phyloP scores from a whole-genome alignment of 371 early-diverging fungal species.

The Mucor lusitanicus region DNA sequence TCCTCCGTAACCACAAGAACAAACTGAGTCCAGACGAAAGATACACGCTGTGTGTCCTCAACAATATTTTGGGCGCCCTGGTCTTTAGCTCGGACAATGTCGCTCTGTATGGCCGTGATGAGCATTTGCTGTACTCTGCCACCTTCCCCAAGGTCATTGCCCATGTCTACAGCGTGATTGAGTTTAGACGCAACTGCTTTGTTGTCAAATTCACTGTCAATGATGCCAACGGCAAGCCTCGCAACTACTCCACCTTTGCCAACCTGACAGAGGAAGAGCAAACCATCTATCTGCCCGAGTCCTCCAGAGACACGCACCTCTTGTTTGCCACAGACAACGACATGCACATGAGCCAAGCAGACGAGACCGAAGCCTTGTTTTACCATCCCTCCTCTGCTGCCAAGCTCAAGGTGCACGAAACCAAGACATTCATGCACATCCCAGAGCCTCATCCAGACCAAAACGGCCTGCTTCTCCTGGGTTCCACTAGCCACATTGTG shows the following conservation, averaged over 20 bases:
- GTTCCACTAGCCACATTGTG: constrained; percentile 47
- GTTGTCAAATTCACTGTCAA: constrained; percentile 36
- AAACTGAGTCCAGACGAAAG: constrained; percentile 50
- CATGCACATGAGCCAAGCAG: constrained; percentile 38
- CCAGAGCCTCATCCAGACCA: constrained; percentile 24
- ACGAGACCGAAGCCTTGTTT: constrained; percentile 25
- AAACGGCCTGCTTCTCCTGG: constrained; percentile 28
- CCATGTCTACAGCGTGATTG: constrained; percentile 42
- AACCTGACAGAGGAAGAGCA: constrained; percentile 52
- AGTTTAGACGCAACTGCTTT: constrained; percentile 47
- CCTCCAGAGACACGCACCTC: constrained; percentile 22
- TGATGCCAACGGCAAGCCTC: constrained; percentile 9
- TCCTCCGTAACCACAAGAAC: constrained; percentile 54
- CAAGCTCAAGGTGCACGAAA: constrained; percentile 40
- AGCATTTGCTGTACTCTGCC: constrained; percentile 43
- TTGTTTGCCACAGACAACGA: constrained; percentile 41
- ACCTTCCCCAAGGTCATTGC: constrained; percentile 52
- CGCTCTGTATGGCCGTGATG: constrained; percentile 39
- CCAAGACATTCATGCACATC: constrained; percentile 49
- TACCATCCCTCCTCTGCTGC: constrained; percentile 43
- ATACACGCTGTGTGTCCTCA: constrained; percentile 56
- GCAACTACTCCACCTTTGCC: constrained; percentile 42
- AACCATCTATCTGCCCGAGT: constrained; percentile 38
- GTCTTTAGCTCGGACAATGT: constrained; percentile 61
- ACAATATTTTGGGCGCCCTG: constrained; percentile 60